Percentiles rank a stretch among this genome's conserved stretches.
Evolutionary conservation across 768 basidiomycete genomes (phyloP).

Genomic region (Kwoniella mangroviensis): DNA sequence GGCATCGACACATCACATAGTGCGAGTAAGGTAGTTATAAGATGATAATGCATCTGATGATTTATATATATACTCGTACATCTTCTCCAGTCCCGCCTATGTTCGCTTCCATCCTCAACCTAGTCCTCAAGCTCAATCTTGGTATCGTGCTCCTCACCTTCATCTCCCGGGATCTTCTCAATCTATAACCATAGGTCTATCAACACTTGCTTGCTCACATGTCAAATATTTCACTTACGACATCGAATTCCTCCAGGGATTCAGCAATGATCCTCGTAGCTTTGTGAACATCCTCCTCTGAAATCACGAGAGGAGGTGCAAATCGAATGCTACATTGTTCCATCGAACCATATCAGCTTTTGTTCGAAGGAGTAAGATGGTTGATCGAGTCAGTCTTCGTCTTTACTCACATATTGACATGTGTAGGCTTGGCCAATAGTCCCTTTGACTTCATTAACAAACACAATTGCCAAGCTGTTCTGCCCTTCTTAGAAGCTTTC

Average conservation of each 20-base stretch:
- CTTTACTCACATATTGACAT: conserved; percentile 80
- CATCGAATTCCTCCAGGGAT: conserved; percentile 78
- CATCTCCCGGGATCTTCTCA: conserved; percentile 55
- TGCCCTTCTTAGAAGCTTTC: conserved; percentile 70
- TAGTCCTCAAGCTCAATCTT: conserved; percentile 49
- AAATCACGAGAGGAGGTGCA: conserved; percentile 91
- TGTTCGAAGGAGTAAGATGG: too few relatives aligned
- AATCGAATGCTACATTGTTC: conserved; percentile 76
- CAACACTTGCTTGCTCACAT: too few relatives aligned
- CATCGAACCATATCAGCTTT: background rate
- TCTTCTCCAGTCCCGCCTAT: background rate
- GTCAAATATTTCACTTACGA: conserved; percentile 59
- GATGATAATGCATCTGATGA: background rate
- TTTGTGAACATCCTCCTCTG: conserved; percentile 78
- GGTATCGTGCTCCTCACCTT: conserved; percentile 52
- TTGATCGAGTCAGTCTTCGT: conserved; percentile 4
- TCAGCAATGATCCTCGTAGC: conserved; percentile 77
- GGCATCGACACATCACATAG: background rate
- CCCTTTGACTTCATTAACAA: conserved; percentile 87
- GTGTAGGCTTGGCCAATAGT: conserved; percentile 92
- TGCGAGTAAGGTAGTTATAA: background rate
- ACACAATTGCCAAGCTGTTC: conserved; percentile 96
- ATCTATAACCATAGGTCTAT: conserved; percentile 33
- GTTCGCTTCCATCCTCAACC: background rate
- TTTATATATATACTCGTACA: background rate